Conservation (phyloP, 2,329 filamentous ascomycete species). For the Zymoseptoria passerinii region DNA sequence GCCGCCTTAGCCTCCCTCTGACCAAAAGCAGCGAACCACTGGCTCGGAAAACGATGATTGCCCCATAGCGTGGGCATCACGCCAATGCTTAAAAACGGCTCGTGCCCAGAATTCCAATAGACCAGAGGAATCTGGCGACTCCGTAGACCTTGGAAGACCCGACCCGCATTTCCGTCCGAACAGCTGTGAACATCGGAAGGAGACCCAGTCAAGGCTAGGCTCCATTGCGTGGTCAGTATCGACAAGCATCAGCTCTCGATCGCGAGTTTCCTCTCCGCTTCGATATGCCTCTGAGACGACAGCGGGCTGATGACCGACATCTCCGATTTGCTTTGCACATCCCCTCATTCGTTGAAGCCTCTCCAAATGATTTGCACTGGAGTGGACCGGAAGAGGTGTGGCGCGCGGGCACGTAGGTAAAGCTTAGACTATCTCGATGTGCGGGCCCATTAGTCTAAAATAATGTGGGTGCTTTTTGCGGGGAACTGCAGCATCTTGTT, state of each 20-base stretch:
- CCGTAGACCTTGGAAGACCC: not conserved
- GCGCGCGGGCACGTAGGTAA: not conserved
- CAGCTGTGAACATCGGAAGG: not conserved
- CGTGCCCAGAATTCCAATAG: not conserved
- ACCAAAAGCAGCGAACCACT: not conserved
- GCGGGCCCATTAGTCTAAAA: too few species aligned
- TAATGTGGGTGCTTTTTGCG: not conserved
- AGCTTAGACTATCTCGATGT: not conserved
- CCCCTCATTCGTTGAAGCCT: not conserved
- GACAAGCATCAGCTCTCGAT: not conserved
- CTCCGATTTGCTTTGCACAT: not conserved
- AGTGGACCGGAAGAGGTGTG: not conserved
- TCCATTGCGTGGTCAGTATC: not conserved
- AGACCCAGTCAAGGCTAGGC: not conserved
- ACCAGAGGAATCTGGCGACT: not conserved
- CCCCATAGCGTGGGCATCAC: not conserved
- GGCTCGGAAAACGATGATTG: not conserved
- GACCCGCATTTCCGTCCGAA: not conserved
- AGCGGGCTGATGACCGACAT: not conserved
- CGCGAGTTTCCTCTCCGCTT: not conserved
- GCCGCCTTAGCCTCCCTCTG: not conserved
- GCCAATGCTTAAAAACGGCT: not conserved
- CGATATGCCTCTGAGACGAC: not conserved
- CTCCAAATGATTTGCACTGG: not conserved
- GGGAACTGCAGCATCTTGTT: not conserved